Evolutionary conservation across 129 eudicot species (phyloP).

Genomic region (Silybum marianum): DNA sequence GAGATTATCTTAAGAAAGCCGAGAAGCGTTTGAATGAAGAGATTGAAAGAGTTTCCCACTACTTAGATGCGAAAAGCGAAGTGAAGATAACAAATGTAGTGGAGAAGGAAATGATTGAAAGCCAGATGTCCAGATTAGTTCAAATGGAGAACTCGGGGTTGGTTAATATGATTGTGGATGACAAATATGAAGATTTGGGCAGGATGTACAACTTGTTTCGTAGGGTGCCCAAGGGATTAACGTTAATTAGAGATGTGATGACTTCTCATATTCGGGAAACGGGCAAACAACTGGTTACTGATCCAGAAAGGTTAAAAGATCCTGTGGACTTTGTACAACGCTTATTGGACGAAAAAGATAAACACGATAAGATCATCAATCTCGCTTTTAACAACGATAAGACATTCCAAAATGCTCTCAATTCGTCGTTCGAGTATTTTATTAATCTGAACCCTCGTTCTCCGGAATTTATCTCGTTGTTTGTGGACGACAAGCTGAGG

Average conservation of each 20-base stretch:
- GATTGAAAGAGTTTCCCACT: constrained; percentile 60
- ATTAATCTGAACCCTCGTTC: constrained; percentile 63
- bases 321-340: constrained; percentile 73
- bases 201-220: constrained; percentile 63
- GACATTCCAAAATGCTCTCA: constrained; percentile 64
- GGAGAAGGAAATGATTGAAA: constrained; percentile 67
- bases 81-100: constrained; percentile 58
- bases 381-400: constrained; percentile 58
- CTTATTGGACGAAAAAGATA: constrained; percentile 57
- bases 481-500: constrained; percentile 65
- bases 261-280: constrained; percentile 63
- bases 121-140: constrained; percentile 60
- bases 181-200: constrained; percentile 59
- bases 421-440: constrained; percentile 63
- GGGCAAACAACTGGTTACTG: constrained; percentile 64
- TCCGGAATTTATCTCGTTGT: constrained; percentile 65
- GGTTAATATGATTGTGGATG: constrained; percentile 65
- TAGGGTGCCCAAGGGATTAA: constrained; percentile 51
- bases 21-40: constrained; percentile 69
- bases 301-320: constrained; percentile 62
- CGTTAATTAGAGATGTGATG: constrained; percentile 50
- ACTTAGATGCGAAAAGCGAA: constrained; percentile 53
- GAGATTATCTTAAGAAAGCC: constrained; percentile 60
- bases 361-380: constrained; percentile 55
- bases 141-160: constrained; percentile 72